Conservation (phyloP, 352 stramenopile genomes). For the Phytopythium oedochilum region DNA sequence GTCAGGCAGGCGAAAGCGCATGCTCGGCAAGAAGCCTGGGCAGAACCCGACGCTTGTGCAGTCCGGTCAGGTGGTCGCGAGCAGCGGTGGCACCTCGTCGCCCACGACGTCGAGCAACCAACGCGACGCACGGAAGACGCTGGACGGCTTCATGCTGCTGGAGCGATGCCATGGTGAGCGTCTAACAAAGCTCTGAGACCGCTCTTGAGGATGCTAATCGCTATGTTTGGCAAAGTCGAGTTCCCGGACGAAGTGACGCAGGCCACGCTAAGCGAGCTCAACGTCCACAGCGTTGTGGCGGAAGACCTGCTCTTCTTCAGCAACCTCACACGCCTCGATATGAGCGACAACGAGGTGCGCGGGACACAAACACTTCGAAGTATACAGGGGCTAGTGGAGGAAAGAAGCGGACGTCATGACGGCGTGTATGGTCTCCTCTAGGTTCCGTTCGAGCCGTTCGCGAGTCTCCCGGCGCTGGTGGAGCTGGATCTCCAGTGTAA, state of each 20-base stretch:
- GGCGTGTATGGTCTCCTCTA: constrained; percentile 8
- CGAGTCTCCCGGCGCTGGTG: constrained; percentile 47
- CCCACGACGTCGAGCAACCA: neutral
- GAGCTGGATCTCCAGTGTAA: constrained; percentile 85
- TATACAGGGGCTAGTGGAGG: too few relatives aligned
- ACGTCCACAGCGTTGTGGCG: constrained; percentile 54
- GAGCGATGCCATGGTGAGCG: constrained; percentile 59
- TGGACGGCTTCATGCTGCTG: constrained; percentile 78
- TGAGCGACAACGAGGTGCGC: constrained; percentile 78
- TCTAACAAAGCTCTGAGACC: neutral
- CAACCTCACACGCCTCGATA: constrained; percentile 63
- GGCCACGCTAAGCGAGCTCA: constrained; percentile 51
- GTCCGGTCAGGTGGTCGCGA: constrained; percentile 22
- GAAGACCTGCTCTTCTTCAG: constrained; percentile 81
- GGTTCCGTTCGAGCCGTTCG: constrained; percentile 61
- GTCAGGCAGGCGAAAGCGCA: constrained; percentile 10
- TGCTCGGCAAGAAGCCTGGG: constrained; percentile 17
- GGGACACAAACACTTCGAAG: neutral
- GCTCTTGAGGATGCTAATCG: neutral
- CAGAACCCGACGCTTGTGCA: constrained; percentile 20
- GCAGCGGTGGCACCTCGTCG: constrained; percentile 7
- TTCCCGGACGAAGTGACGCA: constrained; percentile 76
- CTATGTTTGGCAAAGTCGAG: constrained; percentile 34
- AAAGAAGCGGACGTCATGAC: too few relatives aligned
- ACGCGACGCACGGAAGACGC: constrained; percentile 31